phyloP scores from a whole-genome alignment of 2,329 filamentous ascomycete species.

The Aspergillus brasiliensis region DNA sequence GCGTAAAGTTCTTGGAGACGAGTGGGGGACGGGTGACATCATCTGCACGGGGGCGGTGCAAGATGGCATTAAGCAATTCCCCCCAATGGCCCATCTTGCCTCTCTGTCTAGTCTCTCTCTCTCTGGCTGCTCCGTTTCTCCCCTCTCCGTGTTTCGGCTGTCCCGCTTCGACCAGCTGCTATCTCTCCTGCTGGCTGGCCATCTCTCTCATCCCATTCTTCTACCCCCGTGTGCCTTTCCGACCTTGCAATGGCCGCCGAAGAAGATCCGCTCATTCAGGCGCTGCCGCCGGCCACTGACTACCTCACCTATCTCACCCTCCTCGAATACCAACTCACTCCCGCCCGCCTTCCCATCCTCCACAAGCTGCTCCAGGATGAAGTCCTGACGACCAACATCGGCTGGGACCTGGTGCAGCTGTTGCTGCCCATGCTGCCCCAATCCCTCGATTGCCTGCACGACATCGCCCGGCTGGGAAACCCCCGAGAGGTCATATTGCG shows the following conservation, averaged over 20 bases:
- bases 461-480: slow-evolving; percentile 64
- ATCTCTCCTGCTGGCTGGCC: not conserved
- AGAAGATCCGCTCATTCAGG: slow-evolving; percentile 57
- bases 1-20: too few species aligned
- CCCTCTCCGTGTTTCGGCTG: not conserved
- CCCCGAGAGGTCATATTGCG: slow-evolving; percentile 66
- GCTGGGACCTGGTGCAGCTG: slow-evolving; percentile 66
- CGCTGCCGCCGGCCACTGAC: slow-evolving; percentile 63
- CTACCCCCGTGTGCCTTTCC: not conserved
- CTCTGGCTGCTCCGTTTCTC: not conserved
- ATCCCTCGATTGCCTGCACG: slow-evolving; percentile 61
- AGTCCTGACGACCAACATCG: slow-evolving; percentile 63
- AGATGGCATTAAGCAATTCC: too few species aligned
- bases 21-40: not conserved
- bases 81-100: too few species aligned
- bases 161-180: not conserved
- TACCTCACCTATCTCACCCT: slow-evolving; percentile 68
- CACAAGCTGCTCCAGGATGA: slow-evolving; percentile 63
- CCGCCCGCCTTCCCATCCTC: slow-evolving; percentile 59
- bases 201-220: not conserved
- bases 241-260: slow-evolving; percentile 30
- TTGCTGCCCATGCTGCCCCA: slow-evolving; percentile 62
- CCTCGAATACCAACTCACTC: slow-evolving; percentile 64
- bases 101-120: too few species aligned
- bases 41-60: not conserved